Evolutionary conservation across 805 yeast genomes (phyloP), one percentile per base, ranked within the genome.

Genomic region (Candida stauntonica): DNA sequence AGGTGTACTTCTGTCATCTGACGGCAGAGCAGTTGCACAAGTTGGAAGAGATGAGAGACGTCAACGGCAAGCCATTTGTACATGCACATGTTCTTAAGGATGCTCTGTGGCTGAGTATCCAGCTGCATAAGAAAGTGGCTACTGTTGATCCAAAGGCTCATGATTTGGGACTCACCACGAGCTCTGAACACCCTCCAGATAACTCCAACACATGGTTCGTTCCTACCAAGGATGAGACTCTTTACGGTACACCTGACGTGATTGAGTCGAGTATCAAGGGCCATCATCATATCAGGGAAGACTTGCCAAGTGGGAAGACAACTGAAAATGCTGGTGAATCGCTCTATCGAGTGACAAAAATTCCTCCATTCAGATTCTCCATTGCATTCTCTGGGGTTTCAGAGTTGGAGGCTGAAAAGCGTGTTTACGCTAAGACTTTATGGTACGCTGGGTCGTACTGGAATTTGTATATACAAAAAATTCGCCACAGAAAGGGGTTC

Each of bases 391-490:
- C 69, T 7, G 66, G 72, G 36, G 66, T 75, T 3, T 65, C 72
- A 3, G 65, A 64, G 11, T 57, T 75, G 14, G 55, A 61, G 13
- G 62, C 69, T 1, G 74, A 67, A 14, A 69, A 66, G 47, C 57
- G 79, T 29, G 70, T 72, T 2, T 75, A 75, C 46, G 70, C 75
- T 8, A 66, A 68, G 41, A 67, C 77, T 0, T 60, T 73, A 24
- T 75, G 79, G 78, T 75, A 74, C 48, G 78, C 79, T n/a, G 81
- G 81, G 0, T 73, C 79, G 9, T 72, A 68, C 47, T 75, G 81
- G 81, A 73, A 72, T 45, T 53, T 75, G 7, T 75, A 75, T 50
- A 58, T 74, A 23, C 80, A 75, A 41, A 75, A 72, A 46, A 67
- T 68, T 27, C 60, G 62, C 17, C 57, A 60, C 31, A 66, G 66